phyloP scores from a whole-genome alignment of 1,284 basidiomycete species.

The Cryptococcus sp. region DNA sequence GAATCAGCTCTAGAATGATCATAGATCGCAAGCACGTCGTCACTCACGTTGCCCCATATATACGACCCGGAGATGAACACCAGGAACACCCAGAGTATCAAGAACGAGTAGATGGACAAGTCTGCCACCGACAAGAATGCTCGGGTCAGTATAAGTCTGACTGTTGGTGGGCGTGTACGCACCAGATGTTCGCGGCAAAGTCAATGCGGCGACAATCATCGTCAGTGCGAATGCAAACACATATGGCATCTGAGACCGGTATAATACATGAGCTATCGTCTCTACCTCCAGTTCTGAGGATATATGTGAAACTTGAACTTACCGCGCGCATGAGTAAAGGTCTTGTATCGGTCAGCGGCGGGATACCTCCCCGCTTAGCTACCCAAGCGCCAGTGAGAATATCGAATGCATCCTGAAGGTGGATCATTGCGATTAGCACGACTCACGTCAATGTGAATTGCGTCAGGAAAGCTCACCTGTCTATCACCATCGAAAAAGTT shows the following conservation, averaged over 20 bases:
- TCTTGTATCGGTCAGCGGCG: conserved; percentile 74
- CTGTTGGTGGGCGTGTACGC: conserved; percentile 40
- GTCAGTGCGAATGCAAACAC: conserved; percentile 77
- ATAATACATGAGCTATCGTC: neutral
- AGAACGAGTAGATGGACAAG: conserved; percentile 60
- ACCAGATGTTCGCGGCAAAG: conserved; percentile 82
- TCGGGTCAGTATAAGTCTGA: neutral
- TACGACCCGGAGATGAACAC: conserved; percentile 65
- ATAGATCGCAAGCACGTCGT: neutral
- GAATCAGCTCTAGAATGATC: neutral
- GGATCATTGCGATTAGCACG: conserved; percentile 3
- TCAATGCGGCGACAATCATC: conserved; percentile 80
- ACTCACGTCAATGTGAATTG: neutral
- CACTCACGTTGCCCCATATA: conserved; percentile 66
- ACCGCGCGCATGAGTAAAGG: conserved; percentile 80
- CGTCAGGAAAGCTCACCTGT: conserved; percentile 60
- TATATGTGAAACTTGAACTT: conserved; percentile 41
- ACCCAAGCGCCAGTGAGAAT: conserved; percentile 90
- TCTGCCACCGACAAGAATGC: conserved; percentile 20
- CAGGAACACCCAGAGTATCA: conserved; percentile 73
- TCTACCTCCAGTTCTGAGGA: neutral
- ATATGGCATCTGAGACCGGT: conserved; percentile 71
- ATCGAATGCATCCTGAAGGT: conserved; percentile 80
- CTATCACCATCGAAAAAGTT: conserved; percentile 95
- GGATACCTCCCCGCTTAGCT: conserved; percentile 68